A percentile compares a stretch with the other conserved stretches of the same genome.
These are phyloP conservation scores for Cnidoscolus chayamansa DNA, from an alignment of 441 rosid species.

Conservation along the genomic window DNA sequence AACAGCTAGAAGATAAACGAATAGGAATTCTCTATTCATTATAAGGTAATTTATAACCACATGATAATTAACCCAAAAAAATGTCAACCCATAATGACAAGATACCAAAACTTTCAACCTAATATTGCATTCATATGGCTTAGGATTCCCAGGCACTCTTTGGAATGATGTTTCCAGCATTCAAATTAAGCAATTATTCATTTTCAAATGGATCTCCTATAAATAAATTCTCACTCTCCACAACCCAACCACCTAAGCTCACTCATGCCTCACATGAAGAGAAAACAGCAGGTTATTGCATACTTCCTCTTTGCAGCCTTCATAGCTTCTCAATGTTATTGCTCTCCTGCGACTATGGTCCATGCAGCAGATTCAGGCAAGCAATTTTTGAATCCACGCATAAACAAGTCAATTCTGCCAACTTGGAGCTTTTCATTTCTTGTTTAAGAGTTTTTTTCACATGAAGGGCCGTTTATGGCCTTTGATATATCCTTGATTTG, in stretches of 20 bases:
- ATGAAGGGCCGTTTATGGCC: no score
- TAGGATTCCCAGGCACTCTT: constrained; percentile 16
- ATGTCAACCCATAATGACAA: constrained; percentile 16
- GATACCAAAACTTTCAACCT: not conserved
- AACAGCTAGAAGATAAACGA: no score
- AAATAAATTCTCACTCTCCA: not conserved
- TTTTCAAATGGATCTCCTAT: not conserved
- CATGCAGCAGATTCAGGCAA: constrained; percentile 28
- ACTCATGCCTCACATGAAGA: constrained; percentile 20
- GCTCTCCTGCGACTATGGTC: constrained; percentile 1
- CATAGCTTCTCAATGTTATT: constrained; percentile 17
- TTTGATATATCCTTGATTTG: no score
- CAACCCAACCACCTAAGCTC: not conserved
- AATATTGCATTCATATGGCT: not conserved
- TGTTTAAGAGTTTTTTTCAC: no score
- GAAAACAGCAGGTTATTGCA: constrained; percentile 12
- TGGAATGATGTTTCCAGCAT: not conserved
- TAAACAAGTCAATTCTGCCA: no score
- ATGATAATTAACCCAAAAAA: not conserved
- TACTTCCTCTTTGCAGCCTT: constrained; percentile 16
- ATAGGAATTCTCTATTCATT: no score
- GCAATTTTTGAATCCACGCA: no score
- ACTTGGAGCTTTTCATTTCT: no score
- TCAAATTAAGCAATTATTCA: constrained; percentile 11
- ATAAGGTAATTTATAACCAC: not conserved